phyloP scores from a whole-genome alignment of 345 rosid genomes.

The Excoecaria cochinchinensis region DNA sequence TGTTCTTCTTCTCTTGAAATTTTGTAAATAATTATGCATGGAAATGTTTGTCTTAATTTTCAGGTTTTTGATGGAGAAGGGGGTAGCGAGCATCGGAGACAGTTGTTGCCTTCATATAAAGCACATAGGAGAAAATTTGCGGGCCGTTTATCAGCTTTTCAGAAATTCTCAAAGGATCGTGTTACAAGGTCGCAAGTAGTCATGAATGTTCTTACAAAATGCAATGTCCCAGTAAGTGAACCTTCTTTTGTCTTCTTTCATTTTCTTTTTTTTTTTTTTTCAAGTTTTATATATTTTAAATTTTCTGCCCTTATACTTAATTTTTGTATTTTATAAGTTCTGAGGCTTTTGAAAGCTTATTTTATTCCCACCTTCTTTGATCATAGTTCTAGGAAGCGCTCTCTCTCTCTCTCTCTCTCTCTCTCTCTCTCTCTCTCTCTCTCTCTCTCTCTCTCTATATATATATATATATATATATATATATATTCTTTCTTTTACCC shows the following conservation, averaged over 20 bases:
- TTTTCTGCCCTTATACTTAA: background rate
- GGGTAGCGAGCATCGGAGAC: conserved; percentile 63
- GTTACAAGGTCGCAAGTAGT: conserved; percentile 46
- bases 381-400: background rate
- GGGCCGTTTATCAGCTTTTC: conserved; percentile 27
- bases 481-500: background rate
- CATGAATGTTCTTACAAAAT: conserved; percentile 58
- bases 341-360: background rate
- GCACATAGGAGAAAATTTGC: conserved; percentile 59
- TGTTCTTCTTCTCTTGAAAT: background rate
- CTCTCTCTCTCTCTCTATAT: background rate
- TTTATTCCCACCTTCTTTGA: background rate
- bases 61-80: conserved; percentile 90
- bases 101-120: conserved; percentile 79
- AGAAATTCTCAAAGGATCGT: conserved; percentile 35
- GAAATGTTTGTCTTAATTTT: conserved; percentile 16
- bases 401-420: background rate
- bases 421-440: background rate
- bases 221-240: conserved; percentile 82
- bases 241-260: background rate
- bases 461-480: background rate
- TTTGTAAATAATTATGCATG: background rate
- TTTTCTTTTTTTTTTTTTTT: too few relatives aligned
- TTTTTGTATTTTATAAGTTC: background rate
- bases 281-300: background rate